These are phyloP conservation scores for Neurospora tetrasperma DNA, from an alignment of 495 filamentous ascomycete species.

Conservation along the genomic window DNA sequence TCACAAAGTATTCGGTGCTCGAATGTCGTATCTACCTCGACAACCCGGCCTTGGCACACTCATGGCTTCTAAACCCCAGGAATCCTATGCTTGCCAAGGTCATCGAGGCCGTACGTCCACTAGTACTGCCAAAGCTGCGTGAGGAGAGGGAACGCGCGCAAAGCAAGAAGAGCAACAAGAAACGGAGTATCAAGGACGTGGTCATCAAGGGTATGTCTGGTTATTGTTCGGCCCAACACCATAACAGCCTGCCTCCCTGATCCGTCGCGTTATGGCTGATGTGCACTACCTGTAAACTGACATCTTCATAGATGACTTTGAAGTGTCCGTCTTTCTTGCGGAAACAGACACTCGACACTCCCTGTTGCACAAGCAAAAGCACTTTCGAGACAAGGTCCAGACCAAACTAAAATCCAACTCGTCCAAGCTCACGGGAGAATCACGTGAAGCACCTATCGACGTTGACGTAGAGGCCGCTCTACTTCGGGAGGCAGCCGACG, in stretches of 20 bases:
- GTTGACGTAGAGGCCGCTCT: constrained; percentile 27
- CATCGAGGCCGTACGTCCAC: constrained; percentile 69
- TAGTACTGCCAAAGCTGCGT: constrained; percentile 78
- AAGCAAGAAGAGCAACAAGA: constrained; percentile 48
- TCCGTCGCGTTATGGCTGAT: not conserved
- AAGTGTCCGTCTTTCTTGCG: constrained; percentile 86
- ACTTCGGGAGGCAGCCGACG: constrained; percentile 27
- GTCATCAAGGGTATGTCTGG: constrained; percentile 58
- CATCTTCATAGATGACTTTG: constrained; percentile 67
- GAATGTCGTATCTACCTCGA: constrained; percentile 95
- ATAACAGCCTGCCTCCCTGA: not conserved
- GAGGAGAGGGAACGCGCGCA: constrained; percentile 69
- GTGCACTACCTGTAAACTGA: not conserved
- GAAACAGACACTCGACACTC: constrained; percentile 81
- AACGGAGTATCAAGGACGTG: constrained; percentile 77
- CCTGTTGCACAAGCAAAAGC: constrained; percentile 74
- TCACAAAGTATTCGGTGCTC: constrained; percentile 80
- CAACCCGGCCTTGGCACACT: constrained; percentile 62
- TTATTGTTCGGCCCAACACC: not conserved
- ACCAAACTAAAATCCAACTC: constrained; percentile 46
- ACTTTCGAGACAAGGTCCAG: constrained; percentile 46
- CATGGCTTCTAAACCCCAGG: constrained; percentile 71
- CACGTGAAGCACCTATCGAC: constrained; percentile 40
- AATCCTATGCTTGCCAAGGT: constrained; percentile 68
- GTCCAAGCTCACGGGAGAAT: constrained; percentile 45